Evolutionary conservation across 164 flowering plant species (phyloP).

Genomic region (Vitis riparia): DNA sequence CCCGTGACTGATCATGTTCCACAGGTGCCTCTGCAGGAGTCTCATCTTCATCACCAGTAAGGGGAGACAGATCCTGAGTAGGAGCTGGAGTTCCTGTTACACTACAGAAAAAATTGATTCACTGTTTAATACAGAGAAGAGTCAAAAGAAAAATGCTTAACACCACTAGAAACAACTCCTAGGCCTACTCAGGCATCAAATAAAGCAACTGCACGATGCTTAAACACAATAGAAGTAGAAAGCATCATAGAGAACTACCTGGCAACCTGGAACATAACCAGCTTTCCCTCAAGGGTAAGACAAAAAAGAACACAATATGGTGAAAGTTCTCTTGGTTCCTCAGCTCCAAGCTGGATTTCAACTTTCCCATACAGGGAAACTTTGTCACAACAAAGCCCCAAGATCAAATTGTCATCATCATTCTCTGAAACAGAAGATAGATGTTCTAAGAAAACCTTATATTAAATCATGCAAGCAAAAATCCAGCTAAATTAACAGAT

Average conservation of each 20-base stretch:
- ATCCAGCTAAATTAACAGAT: background rate
- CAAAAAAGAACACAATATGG: slow-evolving; percentile 73
- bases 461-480: too few relatives aligned
- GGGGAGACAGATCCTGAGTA: slow-evolving; percentile 19
- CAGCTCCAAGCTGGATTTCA: slow-evolving; percentile 49
- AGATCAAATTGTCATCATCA: slow-evolving; percentile 77
- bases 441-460: background rate
- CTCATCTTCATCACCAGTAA: slow-evolving; percentile 35
- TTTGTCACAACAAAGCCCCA: slow-evolving; percentile 74
- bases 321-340: slow-evolving; percentile 60
- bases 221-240: background rate
- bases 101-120: slow-evolving; percentile 31
- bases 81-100: slow-evolving; percentile 30
- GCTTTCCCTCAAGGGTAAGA: slow-evolving; percentile 83
- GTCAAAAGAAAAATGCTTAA: background rate
- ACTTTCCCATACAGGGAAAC: slow-evolving; percentile 56
- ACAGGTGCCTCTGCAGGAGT: slow-evolving; percentile 14
- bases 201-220: background rate
- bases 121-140: background rate
- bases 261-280: slow-evolving; percentile 70
- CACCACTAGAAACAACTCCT: slow-evolving; percentile 1
- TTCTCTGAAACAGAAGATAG: slow-evolving; percentile 48
- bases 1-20: slow-evolving; percentile 18
- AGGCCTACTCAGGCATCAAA: slow-evolving; percentile 1
- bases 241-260: slow-evolving; percentile 39